Conservation (phyloP, 306 rosid species). For the Rosa lucieae region DNA sequence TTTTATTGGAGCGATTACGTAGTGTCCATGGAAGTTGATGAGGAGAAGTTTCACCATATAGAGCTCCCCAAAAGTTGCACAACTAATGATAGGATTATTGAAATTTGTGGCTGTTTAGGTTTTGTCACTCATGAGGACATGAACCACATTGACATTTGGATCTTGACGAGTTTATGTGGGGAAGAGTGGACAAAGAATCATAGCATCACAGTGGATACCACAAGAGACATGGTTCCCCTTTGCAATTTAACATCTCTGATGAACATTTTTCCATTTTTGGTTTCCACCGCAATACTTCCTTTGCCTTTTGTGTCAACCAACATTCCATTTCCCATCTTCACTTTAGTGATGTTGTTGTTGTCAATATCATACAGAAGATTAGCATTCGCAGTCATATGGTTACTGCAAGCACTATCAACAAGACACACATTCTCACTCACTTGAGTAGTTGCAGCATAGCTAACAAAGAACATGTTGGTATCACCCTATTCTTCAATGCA, state of each 20-base stretch:
- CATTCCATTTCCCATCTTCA: too few species aligned
- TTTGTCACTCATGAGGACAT: constrained; percentile 29
- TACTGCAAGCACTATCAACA: too few species aligned
- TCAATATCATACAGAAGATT: too few species aligned
- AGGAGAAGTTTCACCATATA: constrained; percentile 39
- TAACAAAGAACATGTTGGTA: too few species aligned
- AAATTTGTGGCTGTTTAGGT: constrained; percentile 29
- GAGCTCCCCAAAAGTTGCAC: constrained; percentile 37
- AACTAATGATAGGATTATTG: constrained; percentile 34
- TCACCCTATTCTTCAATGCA: too few species aligned
- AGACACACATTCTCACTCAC: too few species aligned
- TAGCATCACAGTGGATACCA: constrained; percentile 33
- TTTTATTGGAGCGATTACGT: constrained; percentile 32
- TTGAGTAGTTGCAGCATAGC: too few species aligned
- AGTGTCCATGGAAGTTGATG: constrained; percentile 35
- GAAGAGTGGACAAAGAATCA: constrained; percentile 47
- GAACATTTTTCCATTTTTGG: too few species aligned
- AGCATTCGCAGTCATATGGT: too few species aligned
- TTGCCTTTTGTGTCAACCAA: too few species aligned
- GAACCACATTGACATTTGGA: constrained; percentile 46
- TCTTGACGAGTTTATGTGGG: constrained; percentile 35
- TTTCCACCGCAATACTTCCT: too few species aligned
- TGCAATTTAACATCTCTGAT: constrained; percentile 10
- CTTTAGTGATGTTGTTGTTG: too few species aligned
- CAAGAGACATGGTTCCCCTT: constrained; percentile 42